Conservation (phyloP, 345 rosid genomes). For the Microthlaspi erraticum region DNA sequence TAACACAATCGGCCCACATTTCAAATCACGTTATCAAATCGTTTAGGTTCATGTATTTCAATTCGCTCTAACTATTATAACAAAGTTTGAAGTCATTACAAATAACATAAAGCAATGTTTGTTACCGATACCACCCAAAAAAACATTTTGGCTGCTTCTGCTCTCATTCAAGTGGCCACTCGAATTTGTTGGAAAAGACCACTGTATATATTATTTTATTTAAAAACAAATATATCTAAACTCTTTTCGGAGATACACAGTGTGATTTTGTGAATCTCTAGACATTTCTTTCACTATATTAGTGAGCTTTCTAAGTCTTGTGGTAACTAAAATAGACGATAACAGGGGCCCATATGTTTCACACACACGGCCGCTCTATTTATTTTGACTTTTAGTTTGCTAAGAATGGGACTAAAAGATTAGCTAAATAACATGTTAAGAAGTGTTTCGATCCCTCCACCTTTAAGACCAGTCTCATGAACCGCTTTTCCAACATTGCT, state of each 20-base stretch:
- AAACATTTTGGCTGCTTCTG: slow-evolving; percentile 29
- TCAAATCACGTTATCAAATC: slow-evolving; percentile 64
- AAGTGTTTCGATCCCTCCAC: not conserved
- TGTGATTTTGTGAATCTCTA: slow-evolving; percentile 12
- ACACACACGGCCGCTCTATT: slow-evolving; percentile 1
- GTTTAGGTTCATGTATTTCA: slow-evolving; percentile 35
- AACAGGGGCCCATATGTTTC: not conserved
- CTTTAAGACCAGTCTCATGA: not conserved
- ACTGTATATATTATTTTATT: slow-evolving; percentile 2
- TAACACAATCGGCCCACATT: slow-evolving; percentile 56
- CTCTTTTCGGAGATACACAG: slow-evolving; percentile 7
- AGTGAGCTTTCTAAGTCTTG: slow-evolving; percentile 20
- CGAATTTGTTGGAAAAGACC: slow-evolving; percentile 50
- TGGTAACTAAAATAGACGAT: not conserved
- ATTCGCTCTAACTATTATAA: slow-evolving; percentile 36
- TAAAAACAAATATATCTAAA: not conserved
- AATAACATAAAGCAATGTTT: slow-evolving; percentile 31
- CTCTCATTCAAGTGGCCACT: slow-evolving; percentile 43
- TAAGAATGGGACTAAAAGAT: not conserved
- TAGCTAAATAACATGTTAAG: slow-evolving; percentile 6
- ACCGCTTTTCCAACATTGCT: slow-evolving; percentile 13
- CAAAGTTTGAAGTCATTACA: slow-evolving; percentile 20
- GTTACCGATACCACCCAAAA: slow-evolving; percentile 31
- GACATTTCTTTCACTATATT: not conserved
- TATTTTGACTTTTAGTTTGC: slow-evolving; percentile 1